A percentile compares a stretch with the other conserved stretches of the same genome.
Conservation (phyloP, 805 yeast genomes). For the Ogataea dorogensis region DNA sequence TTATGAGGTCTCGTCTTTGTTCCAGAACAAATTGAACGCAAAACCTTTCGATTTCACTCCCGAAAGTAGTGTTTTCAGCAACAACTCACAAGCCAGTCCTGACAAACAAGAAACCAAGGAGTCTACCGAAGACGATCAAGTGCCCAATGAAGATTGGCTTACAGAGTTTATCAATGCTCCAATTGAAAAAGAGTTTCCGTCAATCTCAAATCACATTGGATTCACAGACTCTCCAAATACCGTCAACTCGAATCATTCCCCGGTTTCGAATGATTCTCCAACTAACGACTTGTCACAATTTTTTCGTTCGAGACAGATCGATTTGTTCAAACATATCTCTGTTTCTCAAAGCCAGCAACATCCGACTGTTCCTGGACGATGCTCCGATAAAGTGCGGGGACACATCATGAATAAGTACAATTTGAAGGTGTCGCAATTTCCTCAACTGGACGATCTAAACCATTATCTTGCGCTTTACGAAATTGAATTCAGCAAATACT, state of each 20-base stretch:
- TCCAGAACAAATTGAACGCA: constrained; percentile 10
- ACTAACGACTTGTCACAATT: constrained; percentile 54
- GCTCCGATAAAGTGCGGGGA: constrained; percentile 50
- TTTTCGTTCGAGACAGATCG: constrained; percentile 65
- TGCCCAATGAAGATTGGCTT: constrained; percentile 54
- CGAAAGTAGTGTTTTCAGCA: constrained; percentile 11
- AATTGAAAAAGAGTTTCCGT: constrained; percentile 55
- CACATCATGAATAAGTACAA: constrained; percentile 54
- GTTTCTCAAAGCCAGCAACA: constrained; percentile 30
- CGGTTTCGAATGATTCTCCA: constrained; percentile 31
- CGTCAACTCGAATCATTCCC: constrained; percentile 33
- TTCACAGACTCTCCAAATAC: constrained; percentile 43
- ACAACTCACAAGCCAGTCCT: constrained; percentile 10
- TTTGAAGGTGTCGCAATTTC: constrained; percentile 60
- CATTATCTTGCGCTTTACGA: constrained; percentile 72
- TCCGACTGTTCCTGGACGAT: constrained; percentile 34
- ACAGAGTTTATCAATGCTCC: constrained; percentile 69
- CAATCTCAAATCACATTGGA: constrained; percentile 56
- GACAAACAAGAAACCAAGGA: constrained; percentile 10
- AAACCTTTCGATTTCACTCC: constrained; percentile 14
- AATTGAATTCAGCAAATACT: constrained; percentile 74
- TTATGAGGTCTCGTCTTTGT: constrained; percentile 8
- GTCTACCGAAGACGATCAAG: constrained; percentile 8
- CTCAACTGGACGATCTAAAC: constrained; percentile 73
- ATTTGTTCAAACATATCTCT: constrained; percentile 51